A percentile compares a stretch with the other conserved stretches of the same genome.
phyloP scores from a whole-genome alignment of 2,329 filamentous ascomycete species.

The Fulvia fulva region DNA sequence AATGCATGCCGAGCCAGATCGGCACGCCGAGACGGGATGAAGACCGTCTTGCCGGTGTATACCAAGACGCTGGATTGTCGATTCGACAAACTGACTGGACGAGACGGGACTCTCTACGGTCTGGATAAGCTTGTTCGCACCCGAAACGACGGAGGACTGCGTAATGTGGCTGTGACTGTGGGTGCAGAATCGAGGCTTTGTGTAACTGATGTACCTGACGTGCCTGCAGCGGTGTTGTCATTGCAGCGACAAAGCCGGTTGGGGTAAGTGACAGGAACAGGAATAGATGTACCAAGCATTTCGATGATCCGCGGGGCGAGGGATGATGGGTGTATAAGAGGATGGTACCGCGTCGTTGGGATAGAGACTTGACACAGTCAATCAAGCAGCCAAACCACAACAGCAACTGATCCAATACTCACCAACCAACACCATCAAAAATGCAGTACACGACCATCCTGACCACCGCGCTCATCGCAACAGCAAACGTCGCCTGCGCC shows the following conservation, averaged over 20 bases:
- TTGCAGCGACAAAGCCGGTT: neutral
- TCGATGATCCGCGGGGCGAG: too few relatives aligned
- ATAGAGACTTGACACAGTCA: neutral
- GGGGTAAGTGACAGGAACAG: neutral
- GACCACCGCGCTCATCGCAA: neutral
- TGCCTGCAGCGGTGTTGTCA: neutral
- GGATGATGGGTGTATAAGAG: neutral
- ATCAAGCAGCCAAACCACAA: neutral
- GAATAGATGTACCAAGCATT: neutral
- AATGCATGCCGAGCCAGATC: neutral
- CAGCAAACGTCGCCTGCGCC: neutral
- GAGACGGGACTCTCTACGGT: neutral
- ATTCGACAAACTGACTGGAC: neutral
- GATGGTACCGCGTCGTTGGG: neutral
- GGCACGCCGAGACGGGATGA: neutral
- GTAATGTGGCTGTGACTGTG: neutral
- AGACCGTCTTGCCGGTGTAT: neutral
- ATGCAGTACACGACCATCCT: neutral
- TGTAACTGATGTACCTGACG: neutral
- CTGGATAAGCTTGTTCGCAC: neutral
- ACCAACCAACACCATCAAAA: neutral
- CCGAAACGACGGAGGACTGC: too few relatives aligned
- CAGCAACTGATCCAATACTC: neutral
- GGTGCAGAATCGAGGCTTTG: neutral
- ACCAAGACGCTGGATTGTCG: neutral